These are phyloP conservation scores for Eutrema heterophyllum DNA, from an alignment of 345 rosid species.

Conservation along the genomic window DNA sequence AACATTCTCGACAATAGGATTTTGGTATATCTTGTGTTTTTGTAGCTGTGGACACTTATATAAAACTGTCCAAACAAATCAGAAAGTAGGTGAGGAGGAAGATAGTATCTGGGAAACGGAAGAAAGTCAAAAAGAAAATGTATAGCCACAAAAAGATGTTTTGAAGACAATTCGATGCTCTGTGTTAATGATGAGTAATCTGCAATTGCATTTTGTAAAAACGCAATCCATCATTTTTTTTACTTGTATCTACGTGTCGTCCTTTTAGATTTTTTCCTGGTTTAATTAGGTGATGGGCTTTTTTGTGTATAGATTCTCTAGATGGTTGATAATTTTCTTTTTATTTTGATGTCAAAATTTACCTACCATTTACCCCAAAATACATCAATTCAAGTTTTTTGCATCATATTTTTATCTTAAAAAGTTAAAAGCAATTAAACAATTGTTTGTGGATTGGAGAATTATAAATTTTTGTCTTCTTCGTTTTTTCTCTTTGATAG, in stretches of 20 bases:
- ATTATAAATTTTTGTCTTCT: too few species aligned
- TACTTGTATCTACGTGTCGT: not conserved
- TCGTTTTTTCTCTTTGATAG: too few species aligned
- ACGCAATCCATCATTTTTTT: not conserved
- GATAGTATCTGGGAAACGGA: not conserved
- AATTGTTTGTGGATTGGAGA: too few species aligned
- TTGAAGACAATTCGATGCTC: not conserved
- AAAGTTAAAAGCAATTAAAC: too few species aligned
- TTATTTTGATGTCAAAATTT: too few species aligned
- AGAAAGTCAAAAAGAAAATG: not conserved
- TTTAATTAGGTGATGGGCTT: not conserved
- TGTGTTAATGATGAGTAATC: not conserved
- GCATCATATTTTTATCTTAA: too few species aligned
- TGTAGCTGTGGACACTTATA: not conserved
- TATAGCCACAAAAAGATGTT: not conserved
- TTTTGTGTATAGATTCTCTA: too few species aligned
- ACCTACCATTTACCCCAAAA: too few species aligned
- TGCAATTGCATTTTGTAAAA: not conserved
- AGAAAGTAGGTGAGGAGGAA: not conserved
- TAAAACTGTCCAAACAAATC: not conserved
- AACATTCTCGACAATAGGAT: not conserved
- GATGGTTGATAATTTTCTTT: too few species aligned
- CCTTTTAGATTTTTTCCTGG: too few species aligned
- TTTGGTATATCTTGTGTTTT: not conserved
- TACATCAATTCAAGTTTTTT: too few species aligned